Percentiles rank a stretch among this genome's conserved stretches.
Conservation (phyloP, 331 rosid species). For the Dryas integrifolia region DNA sequence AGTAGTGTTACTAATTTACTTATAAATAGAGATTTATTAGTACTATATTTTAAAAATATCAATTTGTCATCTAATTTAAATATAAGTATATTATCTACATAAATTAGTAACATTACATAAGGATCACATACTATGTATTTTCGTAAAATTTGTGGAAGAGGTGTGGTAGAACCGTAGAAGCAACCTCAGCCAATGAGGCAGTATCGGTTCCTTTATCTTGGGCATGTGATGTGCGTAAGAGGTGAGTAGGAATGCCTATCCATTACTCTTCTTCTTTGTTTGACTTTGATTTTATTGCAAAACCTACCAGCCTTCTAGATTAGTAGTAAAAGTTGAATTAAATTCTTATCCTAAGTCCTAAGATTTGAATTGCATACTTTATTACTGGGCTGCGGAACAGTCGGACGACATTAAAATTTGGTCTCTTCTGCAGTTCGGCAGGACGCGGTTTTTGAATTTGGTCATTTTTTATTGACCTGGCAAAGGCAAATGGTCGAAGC, state of each 20-base stretch:
- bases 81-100: no score
- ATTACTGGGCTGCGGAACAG: not conserved
- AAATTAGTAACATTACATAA: no score
- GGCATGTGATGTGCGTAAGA: constrained; percentile 15
- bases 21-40: no score
- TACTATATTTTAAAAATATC: no score
- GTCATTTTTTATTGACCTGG: not conserved
- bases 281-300: not conserved
- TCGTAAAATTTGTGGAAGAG: no score
- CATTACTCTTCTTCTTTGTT: not conserved
- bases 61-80: no score
- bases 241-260: constrained; percentile 16
- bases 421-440: not conserved
- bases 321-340: no score
- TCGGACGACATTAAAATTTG: not conserved
- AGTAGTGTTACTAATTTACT: no score
- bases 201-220: constrained; percentile 7
- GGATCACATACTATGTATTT: no score
- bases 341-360: no score
- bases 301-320: constrained; percentile 15
- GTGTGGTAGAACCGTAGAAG: not conserved
- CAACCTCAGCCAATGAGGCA: not conserved
- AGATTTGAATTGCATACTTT: no score
- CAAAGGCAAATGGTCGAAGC: not conserved
- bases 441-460: not conserved